These are phyloP conservation scores for Thyridium curvatum DNA, from an alignment of 2,329 filamentous ascomycete species.

Conservation along the genomic window DNA sequence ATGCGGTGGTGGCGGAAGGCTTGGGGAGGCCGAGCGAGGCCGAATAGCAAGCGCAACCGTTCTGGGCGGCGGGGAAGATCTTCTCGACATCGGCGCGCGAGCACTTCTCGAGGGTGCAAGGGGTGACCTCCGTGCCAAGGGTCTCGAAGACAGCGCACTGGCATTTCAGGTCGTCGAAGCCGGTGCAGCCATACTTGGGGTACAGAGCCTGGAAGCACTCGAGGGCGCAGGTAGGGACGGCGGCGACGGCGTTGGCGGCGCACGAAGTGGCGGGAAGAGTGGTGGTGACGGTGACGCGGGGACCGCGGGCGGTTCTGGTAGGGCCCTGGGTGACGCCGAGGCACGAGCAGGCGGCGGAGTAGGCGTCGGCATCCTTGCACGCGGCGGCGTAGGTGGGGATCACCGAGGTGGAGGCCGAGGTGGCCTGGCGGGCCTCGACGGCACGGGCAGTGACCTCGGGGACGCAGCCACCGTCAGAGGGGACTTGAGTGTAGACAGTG, in stretches of 20 bases:
- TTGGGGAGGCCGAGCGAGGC: no score
- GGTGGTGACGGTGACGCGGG: slow-evolving; percentile 1
- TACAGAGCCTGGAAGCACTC: neutral
- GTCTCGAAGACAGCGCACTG: neutral
- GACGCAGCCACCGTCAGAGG: neutral
- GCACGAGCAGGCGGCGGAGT: slow-evolving; percentile 13
- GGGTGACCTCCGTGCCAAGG: neutral
- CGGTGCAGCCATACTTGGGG: slow-evolving; percentile 1
- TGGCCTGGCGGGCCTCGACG: neutral
- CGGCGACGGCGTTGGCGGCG: neutral
- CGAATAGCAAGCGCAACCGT: no score
- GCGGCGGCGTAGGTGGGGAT: slow-evolving; percentile 15
- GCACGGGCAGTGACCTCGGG: neutral
- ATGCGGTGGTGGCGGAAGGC: no score
- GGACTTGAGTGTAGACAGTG: neutral
- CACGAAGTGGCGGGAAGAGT: neutral
- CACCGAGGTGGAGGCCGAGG: neutral
- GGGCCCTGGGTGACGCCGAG: slow-evolving; percentile 9
- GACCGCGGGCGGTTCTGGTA: slow-evolving; percentile 6
- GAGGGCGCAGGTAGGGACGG: slow-evolving; percentile 1
- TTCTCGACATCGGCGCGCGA: neutral
- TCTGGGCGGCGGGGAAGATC: slow-evolving; percentile 1
- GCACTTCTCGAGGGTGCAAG: neutral
- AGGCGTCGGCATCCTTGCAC: slow-evolving; percentile 8
- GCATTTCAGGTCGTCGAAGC: slow-evolving; percentile 1